These are phyloP conservation scores for Tricholoma sp. DNA, from an alignment of 768 basidiomycete species.

Conservation along the genomic window DNA sequence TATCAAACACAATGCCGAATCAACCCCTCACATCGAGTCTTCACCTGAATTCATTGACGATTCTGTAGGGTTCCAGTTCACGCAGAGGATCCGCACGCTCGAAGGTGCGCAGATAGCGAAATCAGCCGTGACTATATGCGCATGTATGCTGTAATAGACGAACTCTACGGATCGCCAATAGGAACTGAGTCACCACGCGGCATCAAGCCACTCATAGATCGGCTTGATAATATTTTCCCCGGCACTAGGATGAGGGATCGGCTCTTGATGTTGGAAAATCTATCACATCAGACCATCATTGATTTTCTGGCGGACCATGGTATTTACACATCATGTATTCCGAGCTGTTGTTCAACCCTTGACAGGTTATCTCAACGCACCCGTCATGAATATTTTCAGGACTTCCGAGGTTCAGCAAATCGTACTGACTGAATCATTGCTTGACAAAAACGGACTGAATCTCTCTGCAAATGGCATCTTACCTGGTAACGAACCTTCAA, in stretches of 20 bases:
- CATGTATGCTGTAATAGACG: constrained; percentile 22
- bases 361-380: constrained; percentile 44
- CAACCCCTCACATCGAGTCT: background rate
- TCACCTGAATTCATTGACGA: background rate
- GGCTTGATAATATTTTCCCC: constrained; percentile 38
- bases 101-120: constrained; percentile 23
- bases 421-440: constrained; percentile 41
- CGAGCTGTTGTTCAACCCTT: background rate
- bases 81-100: constrained; percentile 21
- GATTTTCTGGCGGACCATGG: constrained; percentile 34
- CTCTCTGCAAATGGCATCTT: constrained; percentile 38
- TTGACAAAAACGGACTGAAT: constrained; percentile 46
- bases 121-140: background rate
- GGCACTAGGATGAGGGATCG: constrained; percentile 44
- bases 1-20: background rate
- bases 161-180: constrained; percentile 35
- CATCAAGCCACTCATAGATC: constrained; percentile 29
- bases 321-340: constrained; percentile 8
- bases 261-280: constrained; percentile 22
- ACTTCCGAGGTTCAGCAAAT: constrained; percentile 39
- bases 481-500: constrained; percentile 27
- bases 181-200: constrained; percentile 37
- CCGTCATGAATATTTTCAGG: constrained; percentile 39
- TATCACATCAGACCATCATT: constrained; percentile 39
- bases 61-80: constrained; percentile 1